Evolutionary conservation across 2,329 filamentous ascomycete genomes (phyloP).

Genomic region (Coniochaeta sp.): DNA sequence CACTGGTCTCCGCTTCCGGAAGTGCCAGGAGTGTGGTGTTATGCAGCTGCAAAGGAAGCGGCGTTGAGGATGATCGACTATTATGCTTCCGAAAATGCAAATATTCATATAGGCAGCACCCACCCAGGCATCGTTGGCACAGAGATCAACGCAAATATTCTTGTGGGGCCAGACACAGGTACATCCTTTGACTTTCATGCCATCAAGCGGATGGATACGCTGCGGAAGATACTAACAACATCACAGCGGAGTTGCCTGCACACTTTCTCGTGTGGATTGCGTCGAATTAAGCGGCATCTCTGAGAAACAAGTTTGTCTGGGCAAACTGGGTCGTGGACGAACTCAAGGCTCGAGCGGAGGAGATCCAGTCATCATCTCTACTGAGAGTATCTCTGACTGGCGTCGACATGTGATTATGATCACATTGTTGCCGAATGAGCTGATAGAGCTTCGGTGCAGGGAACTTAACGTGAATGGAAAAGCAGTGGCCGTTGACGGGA

Average conservation of each 20-base stretch:
- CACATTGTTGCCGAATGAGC: not conserved
- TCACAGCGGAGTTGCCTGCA: conserved; percentile 24
- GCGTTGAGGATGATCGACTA: conserved; percentile 33
- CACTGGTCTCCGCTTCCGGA: conserved; percentile 16
- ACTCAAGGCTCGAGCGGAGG: conserved; percentile 11
- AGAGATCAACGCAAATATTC: conserved; percentile 11
- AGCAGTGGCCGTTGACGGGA: too few relatives aligned
- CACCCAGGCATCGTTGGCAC: conserved; percentile 32
- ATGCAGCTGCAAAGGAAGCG: conserved; percentile 36
- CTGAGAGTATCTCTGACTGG: not conserved
- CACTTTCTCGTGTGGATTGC: conserved; percentile 37
- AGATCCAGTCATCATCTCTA: conserved; percentile 2
- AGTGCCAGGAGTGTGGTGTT: conserved; percentile 23
- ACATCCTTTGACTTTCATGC: conserved; percentile 11
- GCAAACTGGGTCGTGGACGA: conserved; percentile 40
- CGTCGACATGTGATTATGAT: not conserved
- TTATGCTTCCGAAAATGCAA: conserved; percentile 30
- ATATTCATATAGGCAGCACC: conserved; percentile 30
- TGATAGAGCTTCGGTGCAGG: not conserved
- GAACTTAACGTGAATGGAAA: too few relatives aligned
- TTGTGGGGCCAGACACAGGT: not conserved
- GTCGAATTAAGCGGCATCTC: conserved; percentile 35
- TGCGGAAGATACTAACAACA: not conserved
- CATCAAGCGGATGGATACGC: conserved; percentile 4
- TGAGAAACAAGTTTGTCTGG: conserved; percentile 39